Evolutionary conservation across 345 rosid genomes (phyloP).

Genomic region (Heritiera littoralis): DNA sequence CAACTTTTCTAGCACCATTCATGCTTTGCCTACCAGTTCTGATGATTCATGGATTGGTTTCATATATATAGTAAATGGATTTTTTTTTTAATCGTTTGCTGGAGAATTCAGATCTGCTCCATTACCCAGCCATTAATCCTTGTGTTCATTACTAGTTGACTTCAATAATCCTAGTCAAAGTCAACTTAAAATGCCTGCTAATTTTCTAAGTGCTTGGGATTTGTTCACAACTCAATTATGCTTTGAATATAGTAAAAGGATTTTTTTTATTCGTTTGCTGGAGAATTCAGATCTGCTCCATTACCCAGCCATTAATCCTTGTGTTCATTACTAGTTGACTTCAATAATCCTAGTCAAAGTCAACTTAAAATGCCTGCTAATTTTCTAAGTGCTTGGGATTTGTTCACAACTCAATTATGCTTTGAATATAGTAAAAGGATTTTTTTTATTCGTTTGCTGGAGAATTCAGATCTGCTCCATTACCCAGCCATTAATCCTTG

Average conservation of each 20-base stretch:
- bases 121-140: background rate
- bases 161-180: background rate
- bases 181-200: background rate
- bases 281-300: background rate
- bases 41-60: background rate
- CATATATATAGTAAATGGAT: background rate
- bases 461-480: background rate
- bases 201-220: too few relatives aligned
- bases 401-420: too few relatives aligned
- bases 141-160: background rate
- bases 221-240: too few relatives aligned
- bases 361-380: background rate
- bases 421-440: background rate
- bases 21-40: background rate
- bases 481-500: background rate
- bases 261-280: background rate
- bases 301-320: background rate
- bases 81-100: background rate
- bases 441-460: background rate
- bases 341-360: background rate
- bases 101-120: background rate
- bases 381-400: too few relatives aligned
- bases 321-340: background rate
- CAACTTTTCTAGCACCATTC: background rate
- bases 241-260: background rate